Evolutionary conservation across 2,329 filamentous ascomycete genomes (phyloP).

Genomic region (Aureobasidium lini): DNA sequence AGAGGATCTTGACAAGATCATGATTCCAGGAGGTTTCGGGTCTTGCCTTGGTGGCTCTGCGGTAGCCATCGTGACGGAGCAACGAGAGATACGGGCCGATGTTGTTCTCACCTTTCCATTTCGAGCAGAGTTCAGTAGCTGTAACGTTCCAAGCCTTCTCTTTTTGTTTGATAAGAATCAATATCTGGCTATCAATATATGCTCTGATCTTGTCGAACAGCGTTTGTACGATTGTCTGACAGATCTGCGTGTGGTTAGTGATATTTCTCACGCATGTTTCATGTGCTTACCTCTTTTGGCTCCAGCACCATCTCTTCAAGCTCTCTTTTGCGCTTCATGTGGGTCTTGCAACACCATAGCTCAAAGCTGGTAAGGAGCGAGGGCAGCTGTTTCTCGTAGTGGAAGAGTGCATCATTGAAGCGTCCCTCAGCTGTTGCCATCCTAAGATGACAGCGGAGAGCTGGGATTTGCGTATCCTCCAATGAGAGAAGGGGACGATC

Average conservation of each 20-base stretch:
- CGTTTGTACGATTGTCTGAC: not conserved
- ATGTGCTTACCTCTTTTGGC: not conserved
- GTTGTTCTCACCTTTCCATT: not conserved
- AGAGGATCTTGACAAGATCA: constrained; percentile 10
- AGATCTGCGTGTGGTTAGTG: not conserved
- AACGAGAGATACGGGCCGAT: not conserved
- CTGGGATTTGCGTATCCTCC: constrained; percentile 16
- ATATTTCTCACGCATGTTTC: not conserved
- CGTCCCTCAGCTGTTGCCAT: constrained; percentile 14
- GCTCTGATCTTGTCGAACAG: not conserved
- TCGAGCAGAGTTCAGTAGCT: not conserved
- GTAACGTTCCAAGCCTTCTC: not conserved
- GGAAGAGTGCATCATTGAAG: constrained; percentile 14
- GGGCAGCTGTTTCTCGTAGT: constrained; percentile 1
- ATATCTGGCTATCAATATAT: not conserved
- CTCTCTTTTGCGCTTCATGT: not conserved
- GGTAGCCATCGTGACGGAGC: not conserved
- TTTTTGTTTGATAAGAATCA: not conserved
- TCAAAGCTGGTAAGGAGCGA: not conserved
- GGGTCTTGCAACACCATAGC: not conserved
- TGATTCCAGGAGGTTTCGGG: constrained; percentile 11
- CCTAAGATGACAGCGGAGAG: constrained; percentile 6
- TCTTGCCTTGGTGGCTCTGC: not conserved
- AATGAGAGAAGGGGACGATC: constrained; percentile 15
- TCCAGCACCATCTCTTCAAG: not conserved